Evolutionary conservation across 2,329 filamentous ascomycete genomes (phyloP).

Genomic region (Hypoxylon sp.): DNA sequence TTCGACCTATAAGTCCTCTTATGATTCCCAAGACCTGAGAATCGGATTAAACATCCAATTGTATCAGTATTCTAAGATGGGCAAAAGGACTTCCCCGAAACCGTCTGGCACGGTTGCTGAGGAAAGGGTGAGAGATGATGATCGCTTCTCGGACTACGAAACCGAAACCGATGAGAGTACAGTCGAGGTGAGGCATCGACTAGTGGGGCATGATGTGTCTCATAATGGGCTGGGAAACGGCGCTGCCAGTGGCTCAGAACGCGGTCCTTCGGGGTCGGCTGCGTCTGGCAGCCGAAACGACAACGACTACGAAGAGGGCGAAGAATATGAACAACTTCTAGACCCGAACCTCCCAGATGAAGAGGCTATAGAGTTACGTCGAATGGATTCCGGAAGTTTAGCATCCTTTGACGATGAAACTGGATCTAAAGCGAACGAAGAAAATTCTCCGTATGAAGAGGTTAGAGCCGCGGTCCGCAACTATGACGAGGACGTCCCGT

Average conservation of each 20-base stretch:
- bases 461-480: conserved; percentile 75
- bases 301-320: conserved; percentile 60
- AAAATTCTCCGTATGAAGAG: conserved; percentile 76
- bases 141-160: conserved; percentile 49
- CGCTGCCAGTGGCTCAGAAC: conserved; percentile 55
- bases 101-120: conserved; percentile 54
- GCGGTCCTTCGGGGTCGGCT: conserved; percentile 60
- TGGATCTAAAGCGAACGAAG: conserved; percentile 57
- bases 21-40: background rate
- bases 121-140: conserved; percentile 46
- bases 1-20: background rate
- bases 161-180: conserved; percentile 52
- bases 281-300: conserved; percentile 57
- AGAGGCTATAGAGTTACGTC: conserved; percentile 56
- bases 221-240: conserved; percentile 7
- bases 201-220: conserved; percentile 30
- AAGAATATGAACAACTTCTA: conserved; percentile 71
- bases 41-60: background rate
- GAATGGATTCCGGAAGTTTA: conserved; percentile 43
- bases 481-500: conserved; percentile 75
- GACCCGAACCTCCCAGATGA: conserved; percentile 66
- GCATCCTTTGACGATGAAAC: conserved; percentile 50
- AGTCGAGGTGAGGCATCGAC: conserved; percentile 49
- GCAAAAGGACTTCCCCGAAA: conserved; percentile 50
- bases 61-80: conserved; percentile 48